A percentile compares a stretch with the other conserved stretches of the same genome.
Evolutionary conservation across 192 early-diverging fungal genomes (phyloP).

Genomic region (Backusella morwellensis): DNA sequence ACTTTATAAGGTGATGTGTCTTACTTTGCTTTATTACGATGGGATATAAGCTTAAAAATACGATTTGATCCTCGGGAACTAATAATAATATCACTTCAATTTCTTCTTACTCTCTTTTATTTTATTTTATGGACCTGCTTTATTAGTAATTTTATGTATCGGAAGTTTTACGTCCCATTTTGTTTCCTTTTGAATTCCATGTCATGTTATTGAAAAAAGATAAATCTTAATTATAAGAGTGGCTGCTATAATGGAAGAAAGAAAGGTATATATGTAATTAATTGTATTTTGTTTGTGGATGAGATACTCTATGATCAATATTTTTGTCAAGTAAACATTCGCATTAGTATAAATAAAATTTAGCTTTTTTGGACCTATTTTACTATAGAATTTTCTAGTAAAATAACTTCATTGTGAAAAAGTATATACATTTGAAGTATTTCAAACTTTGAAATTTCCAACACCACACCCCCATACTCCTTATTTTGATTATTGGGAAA

Average conservation of each 20-base stretch:
- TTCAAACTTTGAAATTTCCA: no score
- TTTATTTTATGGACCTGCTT: not conserved
- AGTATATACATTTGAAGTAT: no score
- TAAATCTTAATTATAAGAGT: not conserved
- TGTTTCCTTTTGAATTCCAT: not conserved
- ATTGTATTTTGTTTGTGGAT: not conserved
- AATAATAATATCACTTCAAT: not conserved
- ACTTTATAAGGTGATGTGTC: not conserved
- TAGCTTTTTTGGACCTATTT: not conserved
- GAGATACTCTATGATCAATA: not conserved
- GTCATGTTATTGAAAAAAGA: not conserved
- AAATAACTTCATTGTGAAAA: no score
- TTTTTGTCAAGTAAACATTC: not conserved
- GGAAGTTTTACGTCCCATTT: not conserved
- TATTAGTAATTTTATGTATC: not conserved
- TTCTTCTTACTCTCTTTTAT: not conserved
- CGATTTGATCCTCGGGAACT: not conserved
- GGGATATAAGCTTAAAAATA: not conserved
- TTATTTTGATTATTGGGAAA: not conserved
- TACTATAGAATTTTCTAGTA: not conserved
- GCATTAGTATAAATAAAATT: not conserved
- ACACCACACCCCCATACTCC: no score
- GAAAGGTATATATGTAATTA: no score
- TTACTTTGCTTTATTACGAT: not conserved
- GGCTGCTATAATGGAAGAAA: not conserved